A percentile compares a stretch with the other conserved stretches of the same genome.
These are phyloP conservation scores for Naganishia sp. DNA, from an alignment of 1,284 basidiomycete species.

Conservation along the genomic window DNA sequence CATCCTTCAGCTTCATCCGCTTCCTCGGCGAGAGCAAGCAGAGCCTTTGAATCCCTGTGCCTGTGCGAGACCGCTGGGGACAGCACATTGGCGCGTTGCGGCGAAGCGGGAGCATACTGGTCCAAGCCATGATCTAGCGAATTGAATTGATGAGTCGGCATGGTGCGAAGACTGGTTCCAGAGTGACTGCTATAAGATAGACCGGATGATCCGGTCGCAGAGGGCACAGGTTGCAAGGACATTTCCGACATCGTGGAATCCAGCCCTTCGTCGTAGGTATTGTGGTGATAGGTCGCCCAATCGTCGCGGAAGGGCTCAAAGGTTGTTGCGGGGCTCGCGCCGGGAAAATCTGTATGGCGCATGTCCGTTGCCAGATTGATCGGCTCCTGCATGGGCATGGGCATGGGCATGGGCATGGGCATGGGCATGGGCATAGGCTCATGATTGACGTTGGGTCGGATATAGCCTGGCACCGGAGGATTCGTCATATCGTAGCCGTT, in stretches of 20 bases:
- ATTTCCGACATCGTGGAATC: slow-evolving; percentile 15
- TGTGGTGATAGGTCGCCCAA: slow-evolving; percentile 19
- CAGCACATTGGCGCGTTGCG: slow-evolving; percentile 12
- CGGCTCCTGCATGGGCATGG: not conserved
- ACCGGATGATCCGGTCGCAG: slow-evolving; percentile 10
- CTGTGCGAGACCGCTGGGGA: slow-evolving; percentile 18
- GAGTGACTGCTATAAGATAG: slow-evolving; percentile 18
- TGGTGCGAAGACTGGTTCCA: slow-evolving; percentile 8
- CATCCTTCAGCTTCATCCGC: slow-evolving; percentile 53
- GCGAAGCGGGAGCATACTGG: slow-evolving; percentile 2
- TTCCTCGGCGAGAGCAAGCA: slow-evolving; percentile 52
- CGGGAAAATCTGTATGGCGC: not conserved
- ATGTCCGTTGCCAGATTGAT: not conserved
- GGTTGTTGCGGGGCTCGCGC: not conserved
- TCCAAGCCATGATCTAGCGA: slow-evolving; percentile 4
- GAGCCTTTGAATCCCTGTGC: slow-evolving; percentile 48
- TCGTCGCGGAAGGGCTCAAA: slow-evolving; percentile 25
- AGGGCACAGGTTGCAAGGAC: slow-evolving; percentile 12
- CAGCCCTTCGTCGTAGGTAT: not conserved
- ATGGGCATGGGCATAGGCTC: slow-evolving; percentile 14
- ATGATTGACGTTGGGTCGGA: not conserved
- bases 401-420: slow-evolving; percentile 7
- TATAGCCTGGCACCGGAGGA: not conserved
- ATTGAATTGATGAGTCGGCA: slow-evolving; percentile 17
- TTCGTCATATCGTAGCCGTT: slow-evolving; percentile 7